Conservation (phyloP, 306 rosid species). For the Phaseolus lunatus region DNA sequence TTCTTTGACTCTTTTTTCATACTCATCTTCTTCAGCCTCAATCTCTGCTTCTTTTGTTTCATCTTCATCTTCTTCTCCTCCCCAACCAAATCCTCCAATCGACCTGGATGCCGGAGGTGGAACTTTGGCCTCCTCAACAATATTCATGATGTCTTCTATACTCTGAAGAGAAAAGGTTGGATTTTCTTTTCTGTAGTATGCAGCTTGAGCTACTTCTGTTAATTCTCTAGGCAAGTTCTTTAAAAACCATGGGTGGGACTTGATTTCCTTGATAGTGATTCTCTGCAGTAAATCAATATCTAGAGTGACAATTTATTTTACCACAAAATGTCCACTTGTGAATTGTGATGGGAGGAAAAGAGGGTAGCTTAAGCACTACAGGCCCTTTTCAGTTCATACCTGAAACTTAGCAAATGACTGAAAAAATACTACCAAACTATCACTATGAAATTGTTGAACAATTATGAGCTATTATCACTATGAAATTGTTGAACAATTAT, state of each 20-base stretch:
- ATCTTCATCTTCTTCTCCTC: constrained; percentile 66
- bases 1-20: constrained; percentile 77
- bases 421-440: constrained; percentile 4
- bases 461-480: constrained; percentile 15
- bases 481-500: constrained; percentile 15
- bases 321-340: background rate
- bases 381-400: background rate
- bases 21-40: constrained; percentile 65
- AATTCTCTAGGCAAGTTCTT: constrained; percentile 89
- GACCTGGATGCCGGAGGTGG: constrained; percentile 66
- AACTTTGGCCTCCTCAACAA: constrained; percentile 76
- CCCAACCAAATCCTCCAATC: constrained; percentile 78
- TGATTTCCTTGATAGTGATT: constrained; percentile 79
- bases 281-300: constrained; percentile 60
- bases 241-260: constrained; percentile 82
- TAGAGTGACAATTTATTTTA: constrained; percentile 42
- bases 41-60: constrained; percentile 46
- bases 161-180: constrained; percentile 81
- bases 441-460: constrained; percentile 6
- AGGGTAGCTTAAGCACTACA: constrained; percentile 1
- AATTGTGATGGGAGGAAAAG: background rate
- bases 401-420: constrained; percentile 17
- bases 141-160: constrained; percentile 74
- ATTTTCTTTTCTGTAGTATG: constrained; percentile 74
- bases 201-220: constrained; percentile 77